These are phyloP conservation scores for Rubia peregrina DNA, from an alignment of 305 asterid genomes.

Conservation along the genomic window DNA sequence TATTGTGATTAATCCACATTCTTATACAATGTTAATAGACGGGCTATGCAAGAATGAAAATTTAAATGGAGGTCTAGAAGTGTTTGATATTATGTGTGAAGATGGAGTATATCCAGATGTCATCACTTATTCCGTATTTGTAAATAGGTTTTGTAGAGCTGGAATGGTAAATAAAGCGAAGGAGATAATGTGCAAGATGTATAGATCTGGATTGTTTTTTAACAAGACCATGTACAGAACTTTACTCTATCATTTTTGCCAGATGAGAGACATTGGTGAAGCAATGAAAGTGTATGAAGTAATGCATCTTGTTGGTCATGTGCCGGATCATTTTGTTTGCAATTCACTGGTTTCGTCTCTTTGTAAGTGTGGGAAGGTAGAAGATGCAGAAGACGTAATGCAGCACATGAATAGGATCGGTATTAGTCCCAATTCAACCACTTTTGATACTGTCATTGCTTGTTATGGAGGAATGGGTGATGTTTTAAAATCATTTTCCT, in stretches of 20 bases:
- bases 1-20: conserved; percentile 31
- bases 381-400: conserved; percentile 63
- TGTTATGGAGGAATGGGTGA: conserved; percentile 54
- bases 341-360: conserved; percentile 58
- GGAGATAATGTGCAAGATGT: conserved; percentile 61
- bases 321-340: conserved; percentile 42
- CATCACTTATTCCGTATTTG: conserved; percentile 71
- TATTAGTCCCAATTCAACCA: conserved; percentile 43
- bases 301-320: conserved; percentile 49
- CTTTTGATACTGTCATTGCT: conserved; percentile 55
- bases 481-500: conserved; percentile 46
- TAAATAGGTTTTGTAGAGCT: conserved; percentile 67
- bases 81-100: conserved; percentile 45
- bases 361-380: conserved; percentile 47
- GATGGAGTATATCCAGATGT: conserved; percentile 49
- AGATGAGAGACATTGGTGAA: conserved; percentile 39
- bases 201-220: conserved; percentile 43
- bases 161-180: conserved; percentile 41
- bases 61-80: conserved; percentile 37
- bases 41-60: conserved; percentile 52
- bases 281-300: conserved; percentile 44
- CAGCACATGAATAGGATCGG: conserved; percentile 42
- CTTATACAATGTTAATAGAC: conserved; percentile 61
- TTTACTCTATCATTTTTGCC: conserved; percentile 55
- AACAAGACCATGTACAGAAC: conserved; percentile 51